phyloP scores from a whole-genome alignment of 2,329 filamentous ascomycete genomes.

The Ophiostoma quercus region DNA sequence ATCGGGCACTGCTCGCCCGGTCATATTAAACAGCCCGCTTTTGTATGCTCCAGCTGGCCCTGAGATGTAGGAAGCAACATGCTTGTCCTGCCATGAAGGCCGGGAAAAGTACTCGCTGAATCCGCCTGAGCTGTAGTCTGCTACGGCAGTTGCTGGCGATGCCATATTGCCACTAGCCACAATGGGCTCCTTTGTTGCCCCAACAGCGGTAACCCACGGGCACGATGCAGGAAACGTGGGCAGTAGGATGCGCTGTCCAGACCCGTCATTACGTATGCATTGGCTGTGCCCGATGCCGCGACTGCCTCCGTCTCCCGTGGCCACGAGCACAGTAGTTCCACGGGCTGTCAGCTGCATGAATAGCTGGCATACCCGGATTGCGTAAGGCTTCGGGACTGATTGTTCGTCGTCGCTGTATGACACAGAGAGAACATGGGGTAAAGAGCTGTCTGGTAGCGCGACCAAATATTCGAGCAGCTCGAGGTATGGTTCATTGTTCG shows the following conservation, averaged over 20 bases:
- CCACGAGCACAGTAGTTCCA: conserved; percentile 47
- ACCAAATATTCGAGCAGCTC: conserved; percentile 50
- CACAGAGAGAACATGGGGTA: conserved; percentile 54
- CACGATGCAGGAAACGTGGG: conserved; percentile 62
- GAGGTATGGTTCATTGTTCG: conserved; percentile 54
- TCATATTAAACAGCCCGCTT: conserved; percentile 40
- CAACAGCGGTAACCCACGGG: conserved; percentile 63
- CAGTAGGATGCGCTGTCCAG: conserved; percentile 50
- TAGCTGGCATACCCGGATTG: conserved; percentile 47
- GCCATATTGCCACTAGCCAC: conserved; percentile 26
- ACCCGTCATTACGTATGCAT: conserved; percentile 57
- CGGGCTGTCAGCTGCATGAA: conserved; percentile 51
- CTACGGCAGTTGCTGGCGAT: conserved; percentile 34
- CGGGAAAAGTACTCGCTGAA: conserved; percentile 49
- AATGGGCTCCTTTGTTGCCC: conserved; percentile 43
- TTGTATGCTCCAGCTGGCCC: conserved; percentile 30
- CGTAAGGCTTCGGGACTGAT: conserved; percentile 48
- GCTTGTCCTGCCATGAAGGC: conserved; percentile 43
- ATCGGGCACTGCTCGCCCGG: conserved; percentile 48
- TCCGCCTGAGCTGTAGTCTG: conserved; percentile 46
- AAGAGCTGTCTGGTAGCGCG: conserved; percentile 37
- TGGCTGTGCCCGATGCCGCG: conserved; percentile 43
- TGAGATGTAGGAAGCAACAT: conserved; percentile 40
- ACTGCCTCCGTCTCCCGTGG: conserved; percentile 49
- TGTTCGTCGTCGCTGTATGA: conserved; percentile 57